These are phyloP conservation scores for Gracilaria domingensis DNA, from an alignment of 23 red algal species.

Conservation along the genomic window DNA sequence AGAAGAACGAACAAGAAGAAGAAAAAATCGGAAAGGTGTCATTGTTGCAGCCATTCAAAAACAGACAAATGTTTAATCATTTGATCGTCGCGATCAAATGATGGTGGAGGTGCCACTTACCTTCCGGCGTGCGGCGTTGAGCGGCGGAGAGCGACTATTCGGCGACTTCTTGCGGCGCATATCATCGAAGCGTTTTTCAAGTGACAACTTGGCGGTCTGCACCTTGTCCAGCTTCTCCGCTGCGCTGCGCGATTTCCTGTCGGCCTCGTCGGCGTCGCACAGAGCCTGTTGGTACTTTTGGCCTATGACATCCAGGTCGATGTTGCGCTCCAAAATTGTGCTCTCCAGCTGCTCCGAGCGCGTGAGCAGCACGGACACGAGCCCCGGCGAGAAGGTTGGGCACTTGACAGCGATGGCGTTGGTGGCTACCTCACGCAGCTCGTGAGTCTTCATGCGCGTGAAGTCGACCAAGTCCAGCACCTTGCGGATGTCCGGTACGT, in stretches of 20 bases:
- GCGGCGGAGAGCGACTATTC: constrained; percentile 8
- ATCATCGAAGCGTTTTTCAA: constrained; percentile 64
- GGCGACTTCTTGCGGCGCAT: constrained; percentile 41
- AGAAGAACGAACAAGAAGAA: background rate
- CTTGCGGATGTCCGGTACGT: constrained; percentile 21
- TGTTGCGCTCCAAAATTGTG: constrained; percentile 53
- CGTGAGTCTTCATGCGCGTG: constrained; percentile 69
- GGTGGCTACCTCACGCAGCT: constrained; percentile 46
- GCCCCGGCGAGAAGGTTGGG: constrained; percentile 39
- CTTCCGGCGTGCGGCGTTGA: constrained; percentile 49
- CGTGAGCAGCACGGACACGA: constrained; percentile 56
- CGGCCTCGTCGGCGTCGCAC: constrained; percentile 59
- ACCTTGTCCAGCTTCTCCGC: constrained; percentile 60
- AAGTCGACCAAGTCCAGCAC: constrained; percentile 69
- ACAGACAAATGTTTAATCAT: constrained; percentile 15
- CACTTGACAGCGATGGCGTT: constrained; percentile 38
- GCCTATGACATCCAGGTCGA: constrained; percentile 59
- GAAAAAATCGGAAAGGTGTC: background rate
- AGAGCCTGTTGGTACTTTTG: constrained; percentile 66
- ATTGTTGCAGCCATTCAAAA: constrained; percentile 17
- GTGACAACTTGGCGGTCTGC: constrained; percentile 32
- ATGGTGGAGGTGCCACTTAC: constrained; percentile 70
- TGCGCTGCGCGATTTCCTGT: constrained; percentile 46
- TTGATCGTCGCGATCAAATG: constrained; percentile 46
- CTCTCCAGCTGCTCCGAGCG: constrained; percentile 46